Percentiles rank a stretch among this genome's conserved stretches.
Conservation (phyloP, 2,329 filamentous ascomycete species). For the Cladophialophora psammophila region DNA sequence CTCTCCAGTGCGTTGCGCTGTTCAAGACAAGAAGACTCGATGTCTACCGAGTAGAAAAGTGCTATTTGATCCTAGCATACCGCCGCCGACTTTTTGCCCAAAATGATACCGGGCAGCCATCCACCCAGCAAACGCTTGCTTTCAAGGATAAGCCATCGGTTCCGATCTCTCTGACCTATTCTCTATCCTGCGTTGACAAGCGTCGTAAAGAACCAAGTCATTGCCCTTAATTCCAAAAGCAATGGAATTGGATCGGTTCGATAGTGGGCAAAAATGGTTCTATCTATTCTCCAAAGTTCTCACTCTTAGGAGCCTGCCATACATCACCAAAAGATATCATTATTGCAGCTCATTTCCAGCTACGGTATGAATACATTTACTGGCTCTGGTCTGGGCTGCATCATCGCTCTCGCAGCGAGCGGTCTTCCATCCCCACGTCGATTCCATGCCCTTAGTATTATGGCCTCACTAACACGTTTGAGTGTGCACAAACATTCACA, state of each 20-base stretch:
- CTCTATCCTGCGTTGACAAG: background rate
- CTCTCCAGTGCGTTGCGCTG: no score
- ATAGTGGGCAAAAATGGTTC: background rate
- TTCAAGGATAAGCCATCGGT: background rate
- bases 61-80: background rate
- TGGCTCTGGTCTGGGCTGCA: background rate
- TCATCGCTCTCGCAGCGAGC: background rate
- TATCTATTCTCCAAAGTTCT: background rate
- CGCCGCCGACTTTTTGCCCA: background rate
- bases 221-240: background rate
- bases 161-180: background rate
- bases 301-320: background rate
- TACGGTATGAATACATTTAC: background rate
- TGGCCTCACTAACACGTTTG: background rate
- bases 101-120: background rate
- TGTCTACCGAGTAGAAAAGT: background rate
- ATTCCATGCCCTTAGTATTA: background rate
- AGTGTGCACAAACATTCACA: background rate
- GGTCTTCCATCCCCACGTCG: background rate
- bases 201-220: background rate
- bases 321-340: background rate
- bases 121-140: background rate
- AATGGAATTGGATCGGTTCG: background rate
- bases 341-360: background rate
- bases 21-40: no score